phyloP scores from a whole-genome alignment of 441 rosid genomes.

The Euphorbia corollata region DNA sequence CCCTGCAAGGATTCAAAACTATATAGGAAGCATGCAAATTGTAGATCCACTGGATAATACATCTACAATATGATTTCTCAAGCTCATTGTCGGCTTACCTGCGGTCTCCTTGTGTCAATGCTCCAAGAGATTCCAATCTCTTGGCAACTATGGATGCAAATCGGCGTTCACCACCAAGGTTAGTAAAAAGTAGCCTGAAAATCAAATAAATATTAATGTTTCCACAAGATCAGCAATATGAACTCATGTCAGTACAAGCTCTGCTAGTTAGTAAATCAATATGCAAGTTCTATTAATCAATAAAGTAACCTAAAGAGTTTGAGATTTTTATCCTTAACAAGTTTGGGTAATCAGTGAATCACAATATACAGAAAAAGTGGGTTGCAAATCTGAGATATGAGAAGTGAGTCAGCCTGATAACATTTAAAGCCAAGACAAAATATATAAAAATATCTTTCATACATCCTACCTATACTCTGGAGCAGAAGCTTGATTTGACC shows the following conservation, averaged over 20 bases:
- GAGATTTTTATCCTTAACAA: background rate
- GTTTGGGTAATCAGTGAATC: background rate
- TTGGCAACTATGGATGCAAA: slow-evolving; percentile 99
- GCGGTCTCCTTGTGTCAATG: slow-evolving; percentile 97
- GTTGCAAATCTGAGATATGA: background rate
- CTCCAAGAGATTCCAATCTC: slow-evolving; percentile 94
- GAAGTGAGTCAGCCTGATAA: background rate
- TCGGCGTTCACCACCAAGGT: slow-evolving; percentile 98
- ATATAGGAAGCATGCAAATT: slow-evolving; percentile 16
- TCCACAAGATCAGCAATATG: background rate
- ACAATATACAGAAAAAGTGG: background rate
- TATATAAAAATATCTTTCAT: slow-evolving; percentile 9
- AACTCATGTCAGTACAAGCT: no score
- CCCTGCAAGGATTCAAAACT: slow-evolving; percentile 52
- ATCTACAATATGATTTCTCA: background rate
- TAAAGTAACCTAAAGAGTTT: no score
- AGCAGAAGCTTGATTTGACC: slow-evolving; percentile 99
- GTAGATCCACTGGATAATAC: background rate
- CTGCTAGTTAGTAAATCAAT: no score
- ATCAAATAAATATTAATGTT: slow-evolving; percentile 4
- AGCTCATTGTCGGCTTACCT: slow-evolving; percentile 41
- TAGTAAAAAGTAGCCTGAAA: slow-evolving; percentile 75
- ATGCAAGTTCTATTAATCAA: no score
- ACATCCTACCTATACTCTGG: slow-evolving; percentile 80
- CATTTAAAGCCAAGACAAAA: background rate